Evolutionary conservation across 257 asterid species (phyloP).

Genomic region (Solanum dulcamara): DNA sequence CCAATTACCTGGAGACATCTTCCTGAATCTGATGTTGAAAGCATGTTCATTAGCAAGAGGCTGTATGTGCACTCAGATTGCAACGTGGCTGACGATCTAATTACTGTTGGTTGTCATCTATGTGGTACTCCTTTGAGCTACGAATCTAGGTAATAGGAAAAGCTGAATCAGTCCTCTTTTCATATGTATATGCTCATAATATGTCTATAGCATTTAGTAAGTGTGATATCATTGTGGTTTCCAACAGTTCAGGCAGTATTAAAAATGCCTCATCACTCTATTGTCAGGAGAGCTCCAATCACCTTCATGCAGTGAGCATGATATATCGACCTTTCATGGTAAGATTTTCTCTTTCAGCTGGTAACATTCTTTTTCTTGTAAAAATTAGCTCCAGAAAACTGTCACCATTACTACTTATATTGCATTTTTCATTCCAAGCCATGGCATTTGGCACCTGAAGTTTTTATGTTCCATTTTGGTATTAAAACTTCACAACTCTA

Average conservation of each 20-base stretch:
- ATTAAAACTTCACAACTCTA: not conserved
- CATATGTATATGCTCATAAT: not conserved
- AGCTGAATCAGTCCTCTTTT: not conserved
- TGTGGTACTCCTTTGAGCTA: conserved; percentile 44
- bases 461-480: not conserved
- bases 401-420: not conserved
- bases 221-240: not conserved
- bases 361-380: not conserved
- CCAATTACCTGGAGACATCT: conserved; percentile 48
- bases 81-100: conserved; percentile 45
- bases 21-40: conserved; percentile 42
- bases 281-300: conserved; percentile 43
- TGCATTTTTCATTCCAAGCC: not conserved
- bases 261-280: conserved; percentile 22
- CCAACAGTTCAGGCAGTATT: conserved; percentile 26
- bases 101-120: conserved; percentile 47
- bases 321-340: conserved; percentile 72
- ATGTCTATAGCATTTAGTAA: not conserved
- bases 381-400: not conserved
- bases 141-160: conserved; percentile 24
- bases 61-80: conserved; percentile 19
- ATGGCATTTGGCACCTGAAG: not conserved
- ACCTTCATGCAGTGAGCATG: conserved; percentile 35
- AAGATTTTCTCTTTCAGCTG: not conserved
- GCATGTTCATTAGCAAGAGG: conserved; percentile 63